Percentiles rank a stretch among this genome's conserved stretches.
These are phyloP conservation scores for Solanum gracilifrons DNA, from an alignment of 257 asterid species.

Conservation along the genomic window DNA sequence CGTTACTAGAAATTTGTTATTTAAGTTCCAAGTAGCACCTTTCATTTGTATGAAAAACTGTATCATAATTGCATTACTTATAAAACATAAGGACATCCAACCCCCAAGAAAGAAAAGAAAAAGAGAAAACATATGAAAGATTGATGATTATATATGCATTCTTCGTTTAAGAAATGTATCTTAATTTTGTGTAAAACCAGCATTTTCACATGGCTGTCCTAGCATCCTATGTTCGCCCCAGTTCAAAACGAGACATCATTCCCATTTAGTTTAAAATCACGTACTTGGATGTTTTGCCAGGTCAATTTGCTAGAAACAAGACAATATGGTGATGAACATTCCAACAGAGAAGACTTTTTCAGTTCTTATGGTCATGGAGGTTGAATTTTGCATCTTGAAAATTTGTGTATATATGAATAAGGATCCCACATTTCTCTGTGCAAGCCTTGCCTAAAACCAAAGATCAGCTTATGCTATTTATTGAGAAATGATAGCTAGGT, in stretches of 20 bases:
- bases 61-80: too few relatives aligned
- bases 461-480: too few relatives aligned
- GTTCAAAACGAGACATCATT: conserved; percentile 37
- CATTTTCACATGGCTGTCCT: conserved; percentile 68
- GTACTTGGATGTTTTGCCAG: conserved; percentile 14
- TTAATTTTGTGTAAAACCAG: conserved; percentile 15
- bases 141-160: neutral
- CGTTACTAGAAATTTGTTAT: neutral
- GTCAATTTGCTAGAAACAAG: conserved; percentile 57
- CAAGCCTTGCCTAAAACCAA: too few relatives aligned
- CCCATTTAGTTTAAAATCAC: neutral
- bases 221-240: conserved; percentile 43
- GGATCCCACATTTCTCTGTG: neutral
- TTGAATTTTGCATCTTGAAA: neutral
- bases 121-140: too few relatives aligned
- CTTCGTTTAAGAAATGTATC: neutral
- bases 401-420: neutral
- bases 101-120: too few relatives aligned
- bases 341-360: too few relatives aligned
- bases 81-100: too few relatives aligned
- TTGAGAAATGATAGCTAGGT: neutral
- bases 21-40: neutral
- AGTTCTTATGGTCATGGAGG: too few relatives aligned
- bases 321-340: neutral
- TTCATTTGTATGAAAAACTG: neutral